These are phyloP conservation scores for Blastomyces emzantsi DNA, from an alignment of 2,329 filamentous ascomycete species.

Conservation along the genomic window DNA sequence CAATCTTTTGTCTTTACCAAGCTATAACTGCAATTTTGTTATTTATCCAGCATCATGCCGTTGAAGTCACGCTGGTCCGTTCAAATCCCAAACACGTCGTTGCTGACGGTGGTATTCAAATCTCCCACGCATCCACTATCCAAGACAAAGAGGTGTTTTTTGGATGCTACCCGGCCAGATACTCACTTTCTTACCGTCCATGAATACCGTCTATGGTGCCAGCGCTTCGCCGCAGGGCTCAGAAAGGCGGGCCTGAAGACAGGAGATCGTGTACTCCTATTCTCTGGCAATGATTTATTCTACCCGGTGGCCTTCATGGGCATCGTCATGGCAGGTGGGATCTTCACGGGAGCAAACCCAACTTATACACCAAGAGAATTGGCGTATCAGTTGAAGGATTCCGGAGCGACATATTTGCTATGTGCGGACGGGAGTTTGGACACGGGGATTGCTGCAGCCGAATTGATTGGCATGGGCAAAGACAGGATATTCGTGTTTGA, in stretches of 20 bases:
- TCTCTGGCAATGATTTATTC: conserved; percentile 64
- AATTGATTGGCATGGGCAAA: conserved; percentile 45
- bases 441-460: conserved; percentile 58
- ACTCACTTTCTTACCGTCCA: conserved; percentile 56
- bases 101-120: conserved; percentile 43
- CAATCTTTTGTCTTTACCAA: background rate
- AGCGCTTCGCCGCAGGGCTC: conserved; percentile 62
- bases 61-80: conserved; percentile 44
- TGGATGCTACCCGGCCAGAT: conserved; percentile 59
- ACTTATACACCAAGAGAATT: conserved; percentile 61
- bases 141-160: conserved; percentile 40
- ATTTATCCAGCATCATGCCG: conserved; percentile 38
- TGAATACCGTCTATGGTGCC: conserved; percentile 59
- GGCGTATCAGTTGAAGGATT: conserved; percentile 65
- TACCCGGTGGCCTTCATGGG: conserved; percentile 64
- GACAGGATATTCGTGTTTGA: conserved; percentile 59
- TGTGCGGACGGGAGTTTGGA: conserved; percentile 52
- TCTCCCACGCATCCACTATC: conserved; percentile 42
- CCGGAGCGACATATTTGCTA: conserved; percentile 58
- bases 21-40: background rate
- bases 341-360: conserved; percentile 70
- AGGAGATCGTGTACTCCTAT: conserved; percentile 64
- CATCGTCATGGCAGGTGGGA: conserved; percentile 64
- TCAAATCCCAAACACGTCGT: conserved; percentile 38
- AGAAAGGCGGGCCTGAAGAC: conserved; percentile 53